These are phyloP conservation scores for Boletus insuetus DNA, from an alignment of 768 basidiomycete species.

Conservation along the genomic window DNA sequence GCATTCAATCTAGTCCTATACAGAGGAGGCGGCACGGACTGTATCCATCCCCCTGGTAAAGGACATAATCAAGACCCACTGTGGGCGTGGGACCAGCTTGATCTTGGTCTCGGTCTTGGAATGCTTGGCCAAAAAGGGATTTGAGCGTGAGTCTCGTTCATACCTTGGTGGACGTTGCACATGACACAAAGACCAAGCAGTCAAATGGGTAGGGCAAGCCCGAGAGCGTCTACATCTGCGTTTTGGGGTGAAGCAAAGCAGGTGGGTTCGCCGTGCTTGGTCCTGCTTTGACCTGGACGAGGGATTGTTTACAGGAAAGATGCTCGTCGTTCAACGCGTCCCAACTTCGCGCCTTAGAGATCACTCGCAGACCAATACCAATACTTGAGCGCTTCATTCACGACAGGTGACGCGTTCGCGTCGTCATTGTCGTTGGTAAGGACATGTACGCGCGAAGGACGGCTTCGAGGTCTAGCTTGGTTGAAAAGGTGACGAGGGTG, in stretches of 20 bases:
- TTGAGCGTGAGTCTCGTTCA: conserved; percentile 79
- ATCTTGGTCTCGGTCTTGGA: conserved; percentile 16
- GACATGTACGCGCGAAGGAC: conserved; percentile 30
- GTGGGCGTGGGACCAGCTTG: neutral
- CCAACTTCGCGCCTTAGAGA: conserved; percentile 57
- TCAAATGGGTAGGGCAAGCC: conserved; percentile 52
- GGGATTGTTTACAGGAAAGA: conserved; percentile 51
- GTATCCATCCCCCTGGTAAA: conserved; percentile 74
- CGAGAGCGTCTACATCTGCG: neutral
- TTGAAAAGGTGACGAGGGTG: conserved; percentile 60
- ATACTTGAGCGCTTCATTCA: conserved; percentile 49
- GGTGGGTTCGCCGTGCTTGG: neutral
- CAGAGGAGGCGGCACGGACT: conserved; percentile 36
- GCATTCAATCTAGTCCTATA: neutral
- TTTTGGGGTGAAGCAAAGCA: rapidly evolving
- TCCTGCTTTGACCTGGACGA: conserved; percentile 23
- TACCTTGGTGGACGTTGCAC: conserved; percentile 63
- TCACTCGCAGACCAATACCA: conserved; percentile 47
- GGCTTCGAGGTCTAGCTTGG: conserved; percentile 36
- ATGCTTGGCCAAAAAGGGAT: conserved; percentile 48
- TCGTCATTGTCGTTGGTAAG: neutral
- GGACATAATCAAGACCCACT: conserved; percentile 66
- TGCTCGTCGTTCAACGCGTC: conserved; percentile 66
- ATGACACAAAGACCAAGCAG: conserved; percentile 64
- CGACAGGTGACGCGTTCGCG: neutral